Evolutionary conservation across 148 eudicot species (phyloP), one percentile per base, ranked within the genome.

Genomic region (Persicaria tinctoria): DNA sequence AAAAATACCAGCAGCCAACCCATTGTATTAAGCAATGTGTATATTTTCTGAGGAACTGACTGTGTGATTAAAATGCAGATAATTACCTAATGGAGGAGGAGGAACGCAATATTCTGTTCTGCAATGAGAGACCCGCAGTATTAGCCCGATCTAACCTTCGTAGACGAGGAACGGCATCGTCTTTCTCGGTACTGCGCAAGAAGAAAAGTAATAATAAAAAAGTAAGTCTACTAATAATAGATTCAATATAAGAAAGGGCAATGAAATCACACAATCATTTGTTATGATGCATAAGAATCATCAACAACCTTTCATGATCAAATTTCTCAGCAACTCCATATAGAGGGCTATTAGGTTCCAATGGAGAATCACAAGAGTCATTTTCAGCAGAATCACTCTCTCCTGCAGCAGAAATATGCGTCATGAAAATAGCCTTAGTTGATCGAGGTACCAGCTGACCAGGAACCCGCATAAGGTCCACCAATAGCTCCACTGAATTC

Each of bases 341-440:
- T 20, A 96, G 75, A 56, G 99, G 99, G 86, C 99, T 96, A 80
- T 96, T 96, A 49, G 99, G 97, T 78, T 92, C 99, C 59, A 96
- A 78, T 18, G 99, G 99, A 60, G 99, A 96, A 87, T 96, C 99
- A 85, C 97, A 96, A 3, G 99, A 96, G 76, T 96, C 99, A 86
- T 92, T 92, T 84, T 96, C 99, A 27, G 97, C 99, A 76, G 98
- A 95, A 83, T 95, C 98, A 84, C 98, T 95, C 80, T 92, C 98
- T 77, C 96, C 98, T 56, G 96, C 92, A 72, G 94, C 93, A 70
- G 97, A 91, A 70, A 92, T 83, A 79, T 92, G 99, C 78, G 97
- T 88, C 92, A 96, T 87, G 82, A 81, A 92, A 55, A 89, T 88
- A 57, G 99, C 97, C 84, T 83, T 96, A 20, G 93, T 86, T 64